These are phyloP conservation scores for Flueggea neowawraea DNA, from an alignment of 441 rosid species.

Conservation along the genomic window DNA sequence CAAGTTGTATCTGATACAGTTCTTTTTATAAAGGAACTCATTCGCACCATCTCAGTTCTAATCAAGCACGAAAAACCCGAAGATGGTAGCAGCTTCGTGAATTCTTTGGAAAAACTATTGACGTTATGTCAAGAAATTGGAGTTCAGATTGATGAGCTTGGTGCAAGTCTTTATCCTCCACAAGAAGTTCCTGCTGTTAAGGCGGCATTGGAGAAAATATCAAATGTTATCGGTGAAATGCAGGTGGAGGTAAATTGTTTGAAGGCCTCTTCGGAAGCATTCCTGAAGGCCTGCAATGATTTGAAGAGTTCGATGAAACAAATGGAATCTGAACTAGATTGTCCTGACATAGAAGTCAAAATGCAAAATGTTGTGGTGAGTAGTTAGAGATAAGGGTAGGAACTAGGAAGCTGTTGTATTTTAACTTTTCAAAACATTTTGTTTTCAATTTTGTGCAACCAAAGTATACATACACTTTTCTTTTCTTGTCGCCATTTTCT, in stretches of 20 bases:
- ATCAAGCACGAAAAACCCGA: conserved; percentile 62
- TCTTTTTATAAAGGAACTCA: conserved; percentile 66
- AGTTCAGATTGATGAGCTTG: conserved; percentile 72
- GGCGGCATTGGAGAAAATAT: conserved; percentile 38
- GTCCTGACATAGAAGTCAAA: conserved; percentile 40
- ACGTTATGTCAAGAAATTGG: conserved; percentile 65
- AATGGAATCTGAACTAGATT: conserved; percentile 40
- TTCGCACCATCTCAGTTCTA: conserved; percentile 70
- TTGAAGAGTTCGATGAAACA: conserved; percentile 40
- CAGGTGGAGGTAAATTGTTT: conserved; percentile 41
- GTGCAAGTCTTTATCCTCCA: conserved; percentile 90
- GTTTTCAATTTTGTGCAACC: not conserved
- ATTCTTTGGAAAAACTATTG: conserved; percentile 69
- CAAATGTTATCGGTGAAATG: conserved; percentile 25
- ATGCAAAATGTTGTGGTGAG: conserved; percentile 48
- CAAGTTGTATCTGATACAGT: conserved; percentile 58
- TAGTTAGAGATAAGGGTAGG: conserved; percentile 21
- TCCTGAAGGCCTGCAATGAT: conserved; percentile 41
- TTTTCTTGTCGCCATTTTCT: too few species aligned
- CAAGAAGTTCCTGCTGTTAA: conserved; percentile 60
- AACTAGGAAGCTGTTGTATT: too few species aligned
- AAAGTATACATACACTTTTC: too few species aligned
- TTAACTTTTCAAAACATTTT: not conserved
- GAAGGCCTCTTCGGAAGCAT: conserved; percentile 41
- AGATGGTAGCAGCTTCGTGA: conserved; percentile 47